Evolutionary conservation across 495 filamentous ascomycete species (phyloP), one percentile per base, ranked within the genome.

Genomic region (Penicillium longicatenatum): DNA sequence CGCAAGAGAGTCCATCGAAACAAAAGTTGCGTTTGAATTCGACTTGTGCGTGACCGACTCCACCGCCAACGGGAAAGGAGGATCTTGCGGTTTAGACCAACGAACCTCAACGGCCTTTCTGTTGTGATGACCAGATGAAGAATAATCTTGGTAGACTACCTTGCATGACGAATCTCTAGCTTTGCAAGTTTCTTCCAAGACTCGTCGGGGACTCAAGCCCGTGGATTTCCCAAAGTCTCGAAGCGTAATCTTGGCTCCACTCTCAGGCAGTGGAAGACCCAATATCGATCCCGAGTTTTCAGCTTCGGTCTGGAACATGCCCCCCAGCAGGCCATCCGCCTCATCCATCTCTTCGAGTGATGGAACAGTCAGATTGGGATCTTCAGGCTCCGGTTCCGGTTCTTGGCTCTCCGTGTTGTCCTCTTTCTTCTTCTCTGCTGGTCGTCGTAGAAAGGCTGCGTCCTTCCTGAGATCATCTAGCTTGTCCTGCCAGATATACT

Each of bases 171-270:
- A 75, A 69, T 96, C 92, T 78, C 89, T 88, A 56, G 91, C 84
- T 61, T 87, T 89, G 68, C 92, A 96, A 44, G 90, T 84, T 71
- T 97, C 94, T 64, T 97, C 91, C 16, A 98, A 71, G 41, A 90
- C 80, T 54, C 86, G 79, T 41, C 84, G 81, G 19, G 91, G 90
- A 59, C 72, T 87, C 14, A 93, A 59, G 33, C 90, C 89, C 16
- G 76, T 83, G 78, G 81, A 86, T 67, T 89, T 88, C 16, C 92
- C 93, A 81, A 98, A 97, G 59, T 97, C 86, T 50, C 91, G 76
- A 50, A 95, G 80, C 3, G 66, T 81, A 7, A 91, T 73, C 16
- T 65, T 47, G 6, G 63, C 57, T 35, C 59, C 56, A 5, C 10
- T 17, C 12, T 47, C 50, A 9, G 61, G 65, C 30, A 59, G 39